Conservation (phyloP, 805 yeast genomes). For the Candida pseudoglaebosa region DNA sequence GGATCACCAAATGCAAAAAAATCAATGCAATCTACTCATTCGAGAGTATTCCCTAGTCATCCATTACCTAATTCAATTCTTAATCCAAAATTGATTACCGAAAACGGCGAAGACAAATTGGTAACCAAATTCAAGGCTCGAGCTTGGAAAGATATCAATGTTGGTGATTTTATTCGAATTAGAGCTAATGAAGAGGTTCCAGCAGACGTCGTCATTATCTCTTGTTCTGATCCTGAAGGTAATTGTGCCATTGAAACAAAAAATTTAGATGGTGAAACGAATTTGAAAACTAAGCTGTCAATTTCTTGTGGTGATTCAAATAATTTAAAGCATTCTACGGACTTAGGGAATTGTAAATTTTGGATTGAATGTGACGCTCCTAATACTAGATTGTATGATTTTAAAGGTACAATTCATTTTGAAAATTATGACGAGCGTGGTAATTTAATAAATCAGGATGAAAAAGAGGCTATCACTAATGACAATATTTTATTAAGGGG, state of each 20-base stretch:
- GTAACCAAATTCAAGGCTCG: conserved; percentile 37
- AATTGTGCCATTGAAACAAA: conserved; percentile 77
- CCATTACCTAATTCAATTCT: conserved; percentile 16
- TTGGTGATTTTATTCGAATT: conserved; percentile 70
- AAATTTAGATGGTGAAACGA: conserved; percentile 82
- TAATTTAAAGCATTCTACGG: conserved; percentile 50
- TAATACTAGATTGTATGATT: conserved; percentile 58
- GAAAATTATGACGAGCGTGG: conserved; percentile 32
- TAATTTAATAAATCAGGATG: conserved; percentile 30
- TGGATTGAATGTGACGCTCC: conserved; percentile 72
- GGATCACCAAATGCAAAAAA: conserved; percentile 6
- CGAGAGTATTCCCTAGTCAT: conserved; percentile 9
- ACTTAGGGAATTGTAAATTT: conserved; percentile 54
- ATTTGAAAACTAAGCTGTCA: conserved; percentile 56
- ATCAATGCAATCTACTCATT: conserved; percentile 10
- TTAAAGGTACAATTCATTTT: conserved; percentile 63
- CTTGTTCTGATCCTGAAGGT: conserved; percentile 66
- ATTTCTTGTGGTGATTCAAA: conserved; percentile 48
- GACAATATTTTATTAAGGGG: conserved; percentile 71
- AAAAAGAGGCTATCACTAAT: conserved; percentile 54
- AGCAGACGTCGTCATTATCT: conserved; percentile 62
- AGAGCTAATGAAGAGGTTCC: conserved; percentile 77
- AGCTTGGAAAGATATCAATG: conserved; percentile 66
- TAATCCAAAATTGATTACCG: conserved; percentile 15
- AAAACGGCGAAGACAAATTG: conserved; percentile 4